A percentile compares a stretch with the other conserved stretches of the same genome.
phyloP scores from a whole-genome alignment of 805 yeast species.

The Barnettozyma salicaria region DNA sequence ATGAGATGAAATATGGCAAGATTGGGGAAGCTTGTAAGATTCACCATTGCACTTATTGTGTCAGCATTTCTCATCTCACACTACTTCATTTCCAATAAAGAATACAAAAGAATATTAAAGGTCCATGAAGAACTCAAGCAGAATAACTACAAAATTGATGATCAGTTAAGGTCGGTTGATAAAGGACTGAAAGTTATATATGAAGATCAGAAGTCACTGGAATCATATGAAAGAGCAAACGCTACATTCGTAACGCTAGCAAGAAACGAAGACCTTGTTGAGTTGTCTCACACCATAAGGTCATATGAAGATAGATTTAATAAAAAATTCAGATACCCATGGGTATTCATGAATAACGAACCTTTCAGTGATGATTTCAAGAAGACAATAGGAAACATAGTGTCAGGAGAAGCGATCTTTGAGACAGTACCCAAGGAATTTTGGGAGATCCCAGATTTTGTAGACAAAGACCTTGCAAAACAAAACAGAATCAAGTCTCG shows the following conservation, averaged over 20 bases:
- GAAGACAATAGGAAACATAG: conserved; percentile 24
- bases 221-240: conserved; percentile 36
- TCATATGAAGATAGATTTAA: conserved; percentile 78
- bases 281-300: conserved; percentile 49
- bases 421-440: conserved; percentile 37
- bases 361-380: conserved; percentile 38
- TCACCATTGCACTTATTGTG: conserved; percentile 13
- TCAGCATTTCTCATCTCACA: conserved; percentile 18
- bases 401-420: conserved; percentile 39
- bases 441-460: conserved; percentile 43
- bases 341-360: conserved; percentile 61
- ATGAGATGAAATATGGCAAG: conserved; percentile 9
- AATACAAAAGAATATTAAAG: conserved; percentile 17
- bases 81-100: conserved; percentile 15
- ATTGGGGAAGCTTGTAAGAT: conserved; percentile 17
- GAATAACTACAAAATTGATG: conserved; percentile 16
- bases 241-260: conserved; percentile 68
- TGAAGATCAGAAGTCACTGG: conserved; percentile 44
- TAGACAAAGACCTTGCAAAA: conserved; percentile 33
- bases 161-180: conserved; percentile 10
- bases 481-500: conserved; percentile 27
- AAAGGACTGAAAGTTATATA: conserved; percentile 14
- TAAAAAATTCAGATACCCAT: conserved; percentile 63
- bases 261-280: conserved; percentile 51
- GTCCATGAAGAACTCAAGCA: conserved; percentile 15